Evolutionary conservation across 2,329 filamentous ascomycete species (phyloP).

Genomic region (Chrysoporthe austroafricana): DNA sequence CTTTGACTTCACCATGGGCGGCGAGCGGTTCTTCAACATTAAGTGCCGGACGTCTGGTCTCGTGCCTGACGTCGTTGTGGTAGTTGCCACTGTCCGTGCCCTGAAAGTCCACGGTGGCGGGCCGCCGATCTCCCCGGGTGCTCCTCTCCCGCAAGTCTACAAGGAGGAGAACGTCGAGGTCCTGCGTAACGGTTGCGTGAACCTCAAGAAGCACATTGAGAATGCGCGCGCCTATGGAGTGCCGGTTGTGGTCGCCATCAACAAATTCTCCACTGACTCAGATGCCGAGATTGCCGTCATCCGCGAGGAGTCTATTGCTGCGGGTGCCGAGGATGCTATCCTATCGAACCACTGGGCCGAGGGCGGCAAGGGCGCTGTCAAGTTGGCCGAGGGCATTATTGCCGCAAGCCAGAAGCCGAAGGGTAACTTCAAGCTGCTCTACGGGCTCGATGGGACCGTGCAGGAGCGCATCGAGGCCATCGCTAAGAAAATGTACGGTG

Average conservation of each 20-base stretch:
- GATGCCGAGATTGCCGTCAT: constrained; percentile 89
- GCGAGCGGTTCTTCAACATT: constrained; percentile 99
- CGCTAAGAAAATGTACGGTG: constrained; percentile 92
- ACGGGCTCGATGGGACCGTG: constrained; percentile 76
- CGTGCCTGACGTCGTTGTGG: constrained; percentile 88
- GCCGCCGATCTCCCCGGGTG: constrained; percentile 88
- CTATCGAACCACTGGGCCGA: constrained; percentile 96
- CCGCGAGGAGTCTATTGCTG: constrained; percentile 86
- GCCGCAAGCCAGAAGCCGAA: constrained; percentile 81
- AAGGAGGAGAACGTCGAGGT: constrained; percentile 92
- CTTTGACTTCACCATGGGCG: constrained; percentile 99
- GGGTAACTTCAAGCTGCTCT: constrained; percentile 82
- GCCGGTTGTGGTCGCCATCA: constrained; percentile 95
- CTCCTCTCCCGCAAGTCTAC: constrained; percentile 84
- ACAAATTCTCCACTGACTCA: constrained; percentile 93
- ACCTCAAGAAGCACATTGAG: constrained; percentile 91
- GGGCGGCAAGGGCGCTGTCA: constrained; percentile 86
- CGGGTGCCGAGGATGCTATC: constrained; percentile 92
- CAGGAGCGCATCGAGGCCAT: constrained; percentile 92
- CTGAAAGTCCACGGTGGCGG: constrained; percentile 97
- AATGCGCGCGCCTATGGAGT: constrained; percentile 90
- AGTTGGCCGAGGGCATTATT: constrained; percentile 86
- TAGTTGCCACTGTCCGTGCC: constrained; percentile 93
- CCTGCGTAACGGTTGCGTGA: constrained; percentile 86
- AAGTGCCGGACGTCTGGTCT: constrained; percentile 96